Evolutionary conservation across 2,329 filamentous ascomycete species (phyloP).

Genomic region (Apiospora arundinis): DNA sequence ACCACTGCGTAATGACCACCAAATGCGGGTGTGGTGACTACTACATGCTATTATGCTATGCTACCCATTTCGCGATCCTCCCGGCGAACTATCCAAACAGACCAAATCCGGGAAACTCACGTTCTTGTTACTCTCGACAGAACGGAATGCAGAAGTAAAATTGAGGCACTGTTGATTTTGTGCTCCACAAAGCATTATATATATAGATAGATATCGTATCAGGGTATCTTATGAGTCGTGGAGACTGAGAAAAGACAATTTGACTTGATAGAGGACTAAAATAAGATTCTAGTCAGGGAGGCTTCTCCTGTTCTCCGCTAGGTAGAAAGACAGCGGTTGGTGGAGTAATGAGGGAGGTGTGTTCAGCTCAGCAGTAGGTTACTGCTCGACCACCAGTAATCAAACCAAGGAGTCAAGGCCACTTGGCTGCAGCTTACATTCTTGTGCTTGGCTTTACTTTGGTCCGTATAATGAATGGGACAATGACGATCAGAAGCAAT

Average conservation of each 20-base stretch:
- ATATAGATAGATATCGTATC: not conserved
- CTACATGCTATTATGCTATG: not conserved
- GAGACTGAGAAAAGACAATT: not conserved
- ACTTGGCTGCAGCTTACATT: not conserved
- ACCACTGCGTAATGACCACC: constrained; percentile 15
- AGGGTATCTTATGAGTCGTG: not conserved
- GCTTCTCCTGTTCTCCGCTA: constrained; percentile 18
- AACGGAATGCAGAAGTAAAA: not conserved
- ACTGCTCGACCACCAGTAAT: constrained; percentile 4
- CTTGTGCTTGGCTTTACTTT: not conserved
- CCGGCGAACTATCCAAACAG: not conserved
- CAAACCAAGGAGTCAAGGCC: constrained; percentile 6
- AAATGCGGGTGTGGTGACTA: constrained; percentile 12
- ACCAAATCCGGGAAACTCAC: not conserved
- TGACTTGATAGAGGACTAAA: constrained; percentile 11
- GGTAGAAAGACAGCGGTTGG: not conserved
- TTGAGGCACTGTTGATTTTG: not conserved
- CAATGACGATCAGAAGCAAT: constrained; percentile 12
- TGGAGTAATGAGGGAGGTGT: not conserved
- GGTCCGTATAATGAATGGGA: constrained; percentile 2
- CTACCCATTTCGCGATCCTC: not conserved
- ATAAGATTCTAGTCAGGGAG: constrained; percentile 7
- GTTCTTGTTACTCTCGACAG: not conserved
- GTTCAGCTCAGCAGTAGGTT: constrained; percentile 2
- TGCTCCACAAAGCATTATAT: not conserved